Evolutionary conservation across 2,329 filamentous ascomycete genomes (phyloP), one percentile per base, ranked within the genome.

Genomic region (Fusarium pilosicola): DNA sequence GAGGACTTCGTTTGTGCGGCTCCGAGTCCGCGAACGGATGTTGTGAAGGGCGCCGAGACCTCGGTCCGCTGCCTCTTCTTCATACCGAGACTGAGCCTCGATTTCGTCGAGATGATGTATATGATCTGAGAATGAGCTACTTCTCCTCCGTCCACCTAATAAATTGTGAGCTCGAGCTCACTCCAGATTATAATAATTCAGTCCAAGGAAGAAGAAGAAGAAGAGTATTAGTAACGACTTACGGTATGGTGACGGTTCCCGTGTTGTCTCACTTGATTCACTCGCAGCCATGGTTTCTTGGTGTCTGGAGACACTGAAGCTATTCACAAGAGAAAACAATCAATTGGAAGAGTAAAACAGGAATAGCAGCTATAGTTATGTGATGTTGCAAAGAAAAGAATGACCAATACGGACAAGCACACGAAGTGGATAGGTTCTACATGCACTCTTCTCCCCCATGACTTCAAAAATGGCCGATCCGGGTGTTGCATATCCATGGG

Each of bases 61-160:
- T 64, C 81, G 62, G 49, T 85, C 83, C 36, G 79, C 82, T 22
- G 80, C 75, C 73, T 87, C 86, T 36, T 84, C 80, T 46, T 82
- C 79, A 70, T 86, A 86, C 26, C 81, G 79, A 24, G 77, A 73
- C 46, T 79, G 79, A 18, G 84, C 83, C 72, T 88, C 85, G 61
- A 80, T 78, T n/a, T 84, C 80, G 46, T 85, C 78, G 14, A 80
- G 52, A 30, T 66, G 75, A 32, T 76, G 63, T 54, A 80, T 77
- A 36, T 69, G 68, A 46, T 79, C 76, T 41, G 74, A 63, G 32
- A 70, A 59, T 45, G 76, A 76, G 48, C 74, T 75, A 48, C 76
- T 78, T 60, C 74, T 73, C 60, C 71, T 57, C 60, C 76, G 70
- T 32, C 79, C 75, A 24, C 77, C 78, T 79, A 38, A 20, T 20